phyloP scores from a whole-genome alignment of 139 green algal species.

The Ulvella scutata region DNA sequence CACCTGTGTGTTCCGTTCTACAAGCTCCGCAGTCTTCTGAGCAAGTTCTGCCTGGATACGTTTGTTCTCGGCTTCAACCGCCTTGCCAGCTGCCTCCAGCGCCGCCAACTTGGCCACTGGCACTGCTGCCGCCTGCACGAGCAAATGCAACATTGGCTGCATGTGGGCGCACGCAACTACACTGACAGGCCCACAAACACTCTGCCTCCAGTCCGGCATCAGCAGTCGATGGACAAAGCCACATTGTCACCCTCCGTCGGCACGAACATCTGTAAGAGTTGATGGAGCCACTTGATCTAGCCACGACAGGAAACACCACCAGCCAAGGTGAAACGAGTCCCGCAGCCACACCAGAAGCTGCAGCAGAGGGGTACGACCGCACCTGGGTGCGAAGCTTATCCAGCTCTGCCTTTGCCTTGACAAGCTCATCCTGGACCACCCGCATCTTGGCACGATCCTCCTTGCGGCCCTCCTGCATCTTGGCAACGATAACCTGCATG shows the following conservation, averaged over 20 bases:
- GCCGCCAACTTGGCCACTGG: not conserved
- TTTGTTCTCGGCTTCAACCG: not conserved
- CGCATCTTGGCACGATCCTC: slow-evolving; percentile 9
- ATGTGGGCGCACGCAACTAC: no score
- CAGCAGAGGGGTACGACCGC: no score
- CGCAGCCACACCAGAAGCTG: slow-evolving; percentile 12
- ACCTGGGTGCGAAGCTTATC: slow-evolving; percentile 4
- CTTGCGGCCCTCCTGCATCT: slow-evolving; percentile 10
- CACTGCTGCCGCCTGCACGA: not conserved
- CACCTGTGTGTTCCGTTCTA: no score
- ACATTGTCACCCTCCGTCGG: no score
- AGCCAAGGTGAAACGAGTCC: slow-evolving; percentile 15
- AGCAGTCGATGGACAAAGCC: no score
- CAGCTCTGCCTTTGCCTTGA: slow-evolving; percentile 1
- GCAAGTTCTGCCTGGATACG: not conserved
- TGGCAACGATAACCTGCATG: slow-evolving; percentile 15
- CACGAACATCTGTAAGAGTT: no score
- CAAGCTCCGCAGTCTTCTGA: not conserved
- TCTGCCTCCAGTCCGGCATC: no score
- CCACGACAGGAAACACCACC: not conserved
- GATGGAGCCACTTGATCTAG: slow-evolving; percentile 21
- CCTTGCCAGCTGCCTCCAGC: not conserved
- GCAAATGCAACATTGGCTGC: no score
- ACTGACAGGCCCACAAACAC: no score
- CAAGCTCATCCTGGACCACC: slow-evolving; percentile 3